These are phyloP conservation scores for Camelina neglecta DNA, from an alignment of 345 rosid genomes.

Conservation along the genomic window DNA sequence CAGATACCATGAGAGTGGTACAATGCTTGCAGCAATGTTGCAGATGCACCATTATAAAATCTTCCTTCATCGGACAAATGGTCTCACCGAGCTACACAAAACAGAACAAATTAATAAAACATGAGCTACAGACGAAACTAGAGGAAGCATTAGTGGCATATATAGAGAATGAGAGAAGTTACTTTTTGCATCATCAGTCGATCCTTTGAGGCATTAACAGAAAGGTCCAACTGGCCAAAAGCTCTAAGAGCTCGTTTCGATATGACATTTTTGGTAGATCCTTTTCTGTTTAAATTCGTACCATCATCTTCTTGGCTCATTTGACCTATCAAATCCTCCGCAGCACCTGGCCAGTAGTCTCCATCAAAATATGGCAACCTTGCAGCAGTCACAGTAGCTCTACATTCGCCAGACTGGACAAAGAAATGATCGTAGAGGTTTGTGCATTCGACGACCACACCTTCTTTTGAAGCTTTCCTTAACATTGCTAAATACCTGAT, in stretches of 20 bases:
- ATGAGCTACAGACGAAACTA: not conserved
- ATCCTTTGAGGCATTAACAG: slow-evolving; percentile 89
- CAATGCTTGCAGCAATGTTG: slow-evolving; percentile 91
- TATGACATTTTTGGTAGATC: slow-evolving; percentile 72
- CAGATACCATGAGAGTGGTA: slow-evolving; percentile 78
- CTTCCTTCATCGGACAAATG: slow-evolving; percentile 90
- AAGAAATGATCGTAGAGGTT: slow-evolving; percentile 92
- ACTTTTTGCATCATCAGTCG: slow-evolving; percentile 88
- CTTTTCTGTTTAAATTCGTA: slow-evolving; percentile 69
- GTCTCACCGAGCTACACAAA: slow-evolving; percentile 88
- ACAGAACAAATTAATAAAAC: not conserved
- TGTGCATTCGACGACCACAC: slow-evolving; percentile 74
- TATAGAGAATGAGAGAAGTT: slow-evolving; percentile 30
- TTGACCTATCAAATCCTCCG: slow-evolving; percentile 81
- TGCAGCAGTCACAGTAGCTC: slow-evolving; percentile 86
- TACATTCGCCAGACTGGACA: slow-evolving; percentile 67
- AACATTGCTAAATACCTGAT: slow-evolving; percentile 86
- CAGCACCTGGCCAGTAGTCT: slow-evolving; percentile 98
- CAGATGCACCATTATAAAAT: slow-evolving; percentile 95
- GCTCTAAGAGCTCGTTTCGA: slow-evolving; percentile 88
- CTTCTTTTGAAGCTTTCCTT: slow-evolving; percentile 79
- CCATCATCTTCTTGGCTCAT: slow-evolving; percentile 84
- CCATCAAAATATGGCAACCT: slow-evolving; percentile 98
- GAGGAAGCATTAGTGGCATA: not conserved
- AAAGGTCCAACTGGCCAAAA: slow-evolving; percentile 82